phyloP scores from a whole-genome alignment of 768 basidiomycete genomes.

The Pleurotus giganteus region DNA sequence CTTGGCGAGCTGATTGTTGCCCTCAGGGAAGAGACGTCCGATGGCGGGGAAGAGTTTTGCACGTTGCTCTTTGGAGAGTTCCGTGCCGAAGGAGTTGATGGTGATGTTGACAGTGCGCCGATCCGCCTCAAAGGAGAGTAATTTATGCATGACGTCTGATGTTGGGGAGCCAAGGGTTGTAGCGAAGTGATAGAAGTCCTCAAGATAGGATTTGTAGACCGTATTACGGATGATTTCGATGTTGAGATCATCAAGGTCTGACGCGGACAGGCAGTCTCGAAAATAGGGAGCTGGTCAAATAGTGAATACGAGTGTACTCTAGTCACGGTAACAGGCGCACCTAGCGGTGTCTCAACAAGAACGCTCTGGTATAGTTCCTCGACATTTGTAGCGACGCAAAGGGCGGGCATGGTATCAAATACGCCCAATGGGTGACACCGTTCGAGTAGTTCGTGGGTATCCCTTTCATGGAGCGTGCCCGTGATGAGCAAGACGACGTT shows the following conservation, averaged over 20 bases:
- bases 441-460: slow-evolving; percentile 94
- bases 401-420: slow-evolving; percentile 97
- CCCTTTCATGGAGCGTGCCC: slow-evolving; percentile 94
- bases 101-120: slow-evolving; percentile 97
- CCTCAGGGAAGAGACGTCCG: slow-evolving; percentile 91
- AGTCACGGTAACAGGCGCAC: slow-evolving; percentile 42
- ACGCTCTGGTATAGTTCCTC: slow-evolving; percentile 98
- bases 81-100: slow-evolving; percentile 97
- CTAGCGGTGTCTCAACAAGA: slow-evolving; percentile 94
- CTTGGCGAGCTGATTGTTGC: slow-evolving; percentile 89
- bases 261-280: slow-evolving; percentile 90
- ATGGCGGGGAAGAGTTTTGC: slow-evolving; percentile 93
- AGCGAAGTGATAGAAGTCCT: slow-evolving; percentile 91
- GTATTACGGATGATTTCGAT: slow-evolving; percentile 99
- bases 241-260: slow-evolving; percentile 97
- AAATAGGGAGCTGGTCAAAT: slow-evolving; percentile 80
- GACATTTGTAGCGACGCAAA: slow-evolving; percentile 98
- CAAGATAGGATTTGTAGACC: slow-evolving; percentile 97
- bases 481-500: slow-evolving; percentile 97
- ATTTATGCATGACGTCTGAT: slow-evolving; percentile 85
- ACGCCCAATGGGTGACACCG: slow-evolving; percentile 96
- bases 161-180: slow-evolving; percentile 81
- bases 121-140: slow-evolving; percentile 96
- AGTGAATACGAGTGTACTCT: slow-evolving; percentile 7
- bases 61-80: slow-evolving; percentile 91